Base-by-base conservation (phyloP, 1,284 basidiomycete species). In the Trichosporon asahii region DNA sequence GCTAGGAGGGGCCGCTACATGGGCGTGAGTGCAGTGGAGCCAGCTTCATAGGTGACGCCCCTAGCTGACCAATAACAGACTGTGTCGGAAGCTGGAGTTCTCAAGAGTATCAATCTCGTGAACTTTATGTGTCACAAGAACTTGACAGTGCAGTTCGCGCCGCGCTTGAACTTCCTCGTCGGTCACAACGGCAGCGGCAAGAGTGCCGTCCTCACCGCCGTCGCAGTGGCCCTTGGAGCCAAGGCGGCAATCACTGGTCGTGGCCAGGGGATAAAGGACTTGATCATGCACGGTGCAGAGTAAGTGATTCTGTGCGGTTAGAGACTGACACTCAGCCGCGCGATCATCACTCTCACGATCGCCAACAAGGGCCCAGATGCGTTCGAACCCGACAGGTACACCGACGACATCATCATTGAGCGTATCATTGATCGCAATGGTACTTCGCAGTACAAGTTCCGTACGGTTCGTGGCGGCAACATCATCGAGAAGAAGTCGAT, bases 51-150 rank as follows among this genome's bases (percentile, higher is more conserved):
- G 8, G 15, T 15, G 9, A 21, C 37, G 2, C 23, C n/a, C n/a
- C n/a, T 15, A 37, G 29, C 64, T 27, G 14, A 57, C 21, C 11
- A 5, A 12, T 12, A 2, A 27, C 27, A 93, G 92, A 87, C 86
- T 37, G 85, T 91, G 63, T 91, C 93, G 3, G 90, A 94, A 65
- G 88, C 90, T 76, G 96, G 95, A 12, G 90, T 96, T 72, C 92
- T 98, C 74, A 91, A 94, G 77, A 86, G 86, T 27, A 88, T 99
- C 66, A 90, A 93, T 77, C 89, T 97, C 87, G 86, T 89, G 79
- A 91, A 98, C 81, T 99, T 99, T 84, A 98, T 99, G 95, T 98
- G 95, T 81, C 97, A 99, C 85, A 87, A 89, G 78, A 90, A 88
- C 81, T 87, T 95, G 64, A 89, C 87, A 0, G 91, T 97, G 81